Conservation (phyloP, 768 basidiomycete genomes). For the Kwoniella newhampshirensis region DNA sequence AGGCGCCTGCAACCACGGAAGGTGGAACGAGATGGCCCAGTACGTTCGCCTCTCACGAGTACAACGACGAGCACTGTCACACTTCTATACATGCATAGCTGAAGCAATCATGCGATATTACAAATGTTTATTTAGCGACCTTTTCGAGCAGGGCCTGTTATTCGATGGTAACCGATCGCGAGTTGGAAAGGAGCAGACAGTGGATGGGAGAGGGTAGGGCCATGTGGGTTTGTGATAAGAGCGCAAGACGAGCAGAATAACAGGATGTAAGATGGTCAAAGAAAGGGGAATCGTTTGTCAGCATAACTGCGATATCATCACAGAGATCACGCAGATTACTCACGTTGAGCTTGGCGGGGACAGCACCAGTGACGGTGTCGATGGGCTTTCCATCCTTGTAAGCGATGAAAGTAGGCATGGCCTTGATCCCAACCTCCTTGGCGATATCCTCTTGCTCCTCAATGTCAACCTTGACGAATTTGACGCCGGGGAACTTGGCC, state of each 20-base stretch:
- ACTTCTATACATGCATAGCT: no score
- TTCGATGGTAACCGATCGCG: neutral
- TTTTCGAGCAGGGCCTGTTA: constrained; percentile 27
- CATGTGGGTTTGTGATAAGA: neutral
- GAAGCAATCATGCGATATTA: no score
- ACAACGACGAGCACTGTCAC: no score
- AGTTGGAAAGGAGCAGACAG: neutral
- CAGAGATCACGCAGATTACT: constrained; percentile 12
- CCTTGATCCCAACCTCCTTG: constrained; percentile 44
- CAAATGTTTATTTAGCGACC: constrained; percentile 20
- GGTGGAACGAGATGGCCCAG: no score
- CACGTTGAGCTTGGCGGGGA: constrained; percentile 49
- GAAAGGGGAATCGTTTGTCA: neutral
- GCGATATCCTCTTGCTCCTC: constrained; percentile 53
- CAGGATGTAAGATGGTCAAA: neutral
- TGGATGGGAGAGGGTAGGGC: neutral
- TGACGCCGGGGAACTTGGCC: constrained; percentile 42
- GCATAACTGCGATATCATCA: neutral
- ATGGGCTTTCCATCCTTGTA: constrained; percentile 52
- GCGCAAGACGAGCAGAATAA: neutral
- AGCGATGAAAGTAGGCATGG: constrained; percentile 56
- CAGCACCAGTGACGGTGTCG: constrained; percentile 52
- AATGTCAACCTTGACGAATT: constrained; percentile 55
- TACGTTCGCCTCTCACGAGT: no score
- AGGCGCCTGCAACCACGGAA: no score